Evolutionary conservation across 2,329 filamentous ascomycete genomes (phyloP).

Genomic region (Aschersonia sp.): DNA sequence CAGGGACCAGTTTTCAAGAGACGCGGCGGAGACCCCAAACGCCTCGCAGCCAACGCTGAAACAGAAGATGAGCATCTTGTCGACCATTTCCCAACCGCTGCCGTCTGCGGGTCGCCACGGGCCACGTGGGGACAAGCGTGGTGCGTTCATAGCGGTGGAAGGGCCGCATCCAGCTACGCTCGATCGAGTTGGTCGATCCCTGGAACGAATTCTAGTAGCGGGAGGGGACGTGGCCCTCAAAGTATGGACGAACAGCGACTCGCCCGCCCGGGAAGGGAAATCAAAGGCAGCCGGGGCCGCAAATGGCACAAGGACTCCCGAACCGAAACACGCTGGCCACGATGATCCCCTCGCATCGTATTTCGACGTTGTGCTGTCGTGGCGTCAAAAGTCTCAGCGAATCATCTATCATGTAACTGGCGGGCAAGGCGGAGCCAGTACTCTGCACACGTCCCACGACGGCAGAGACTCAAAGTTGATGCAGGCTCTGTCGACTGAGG

Average conservation of each 20-base stretch:
- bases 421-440: background rate
- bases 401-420: slow-evolving; percentile 40
- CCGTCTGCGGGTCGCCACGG: slow-evolving; percentile 19
- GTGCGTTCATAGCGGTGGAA: slow-evolving; percentile 72
- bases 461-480: slow-evolving; percentile 1
- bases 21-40: slow-evolving; percentile 18
- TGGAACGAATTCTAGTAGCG: slow-evolving; percentile 45
- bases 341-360: slow-evolving; percentile 41
- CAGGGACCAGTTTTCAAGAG: background rate
- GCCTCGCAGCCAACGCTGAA: slow-evolving; percentile 45
- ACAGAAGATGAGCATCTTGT: slow-evolving; percentile 63
- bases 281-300: background rate
- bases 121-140: slow-evolving; percentile 35
- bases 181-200: slow-evolving; percentile 43
- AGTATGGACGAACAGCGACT: slow-evolving; percentile 25
- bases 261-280: background rate
- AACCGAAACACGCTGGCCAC: slow-evolving; percentile 1
- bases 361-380: slow-evolving; percentile 45
- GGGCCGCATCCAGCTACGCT: slow-evolving; percentile 44
- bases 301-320: background rate
- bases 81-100: slow-evolving; percentile 60
- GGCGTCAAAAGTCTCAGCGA: slow-evolving; percentile 62
- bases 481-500: slow-evolving; percentile 2
- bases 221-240: slow-evolving; percentile 26
- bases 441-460: slow-evolving; percentile 1